Conservation (phyloP, 306 rosid genomes). For the Clitoria ternatea region DNA sequence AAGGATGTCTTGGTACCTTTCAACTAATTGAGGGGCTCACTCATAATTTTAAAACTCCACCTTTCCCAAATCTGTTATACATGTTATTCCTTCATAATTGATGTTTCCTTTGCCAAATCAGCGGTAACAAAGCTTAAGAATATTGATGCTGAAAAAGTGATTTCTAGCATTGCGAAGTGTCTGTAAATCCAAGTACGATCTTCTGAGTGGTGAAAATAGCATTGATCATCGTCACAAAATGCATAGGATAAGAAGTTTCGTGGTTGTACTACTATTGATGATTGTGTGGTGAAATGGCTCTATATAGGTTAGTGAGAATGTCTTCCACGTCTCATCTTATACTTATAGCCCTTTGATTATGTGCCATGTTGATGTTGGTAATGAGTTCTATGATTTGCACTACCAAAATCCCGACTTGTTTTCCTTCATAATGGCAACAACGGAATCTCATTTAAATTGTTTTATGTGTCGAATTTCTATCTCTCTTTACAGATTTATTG, state of each 20-base stretch:
- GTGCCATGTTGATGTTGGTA: not conserved
- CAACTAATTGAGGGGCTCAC: not conserved
- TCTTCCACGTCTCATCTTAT: slow-evolving; percentile 10
- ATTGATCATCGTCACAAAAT: not conserved
- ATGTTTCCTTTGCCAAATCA: not conserved
- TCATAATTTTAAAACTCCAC: not conserved
- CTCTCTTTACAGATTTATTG: not conserved
- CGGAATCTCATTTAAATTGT: not conserved
- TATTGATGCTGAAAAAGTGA: not conserved
- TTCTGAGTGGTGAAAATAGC: not conserved
- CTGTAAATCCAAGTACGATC: not conserved
- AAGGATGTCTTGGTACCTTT: not conserved
- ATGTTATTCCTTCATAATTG: not conserved
- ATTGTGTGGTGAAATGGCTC: not conserved
- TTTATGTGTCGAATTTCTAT: not conserved
- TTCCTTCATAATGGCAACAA: not conserved
- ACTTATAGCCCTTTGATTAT: slow-evolving; percentile 2
- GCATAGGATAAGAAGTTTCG: not conserved
- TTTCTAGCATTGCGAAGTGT: not conserved
- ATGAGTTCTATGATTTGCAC: not conserved
- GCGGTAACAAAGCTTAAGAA: not conserved
- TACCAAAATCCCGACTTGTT: not conserved
- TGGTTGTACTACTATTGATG: not conserved
- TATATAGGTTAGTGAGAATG: not conserved
- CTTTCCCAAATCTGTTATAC: not conserved